A percentile compares a stretch with the other conserved stretches of the same genome.
Evolutionary conservation across 495 filamentous ascomycete species (phyloP).

Genomic region (Pseudotulostoma volvatum): DNA sequence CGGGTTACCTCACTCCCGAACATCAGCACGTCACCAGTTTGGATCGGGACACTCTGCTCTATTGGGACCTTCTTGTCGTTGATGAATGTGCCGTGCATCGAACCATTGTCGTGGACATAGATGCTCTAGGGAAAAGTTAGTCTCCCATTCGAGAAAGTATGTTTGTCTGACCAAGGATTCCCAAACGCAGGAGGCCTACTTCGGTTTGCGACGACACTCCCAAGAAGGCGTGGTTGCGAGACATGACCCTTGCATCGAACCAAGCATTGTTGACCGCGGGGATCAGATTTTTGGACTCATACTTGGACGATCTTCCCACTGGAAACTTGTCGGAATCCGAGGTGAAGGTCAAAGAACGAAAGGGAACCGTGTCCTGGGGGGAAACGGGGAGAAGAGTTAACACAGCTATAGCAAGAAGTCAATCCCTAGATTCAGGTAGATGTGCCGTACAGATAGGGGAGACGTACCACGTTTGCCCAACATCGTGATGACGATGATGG

Average conservation of each 20-base stretch:
- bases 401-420: constrained; percentile 9
- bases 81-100: constrained; percentile 42
- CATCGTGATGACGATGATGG: background rate
- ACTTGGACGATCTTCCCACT: constrained; percentile 48
- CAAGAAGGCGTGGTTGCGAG: constrained; percentile 56
- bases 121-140: constrained; percentile 20
- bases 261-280: constrained; percentile 45
- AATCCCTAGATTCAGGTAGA: too few species aligned
- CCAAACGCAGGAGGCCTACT: constrained; percentile 15
- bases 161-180: background rate
- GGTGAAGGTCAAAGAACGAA: constrained; percentile 18
- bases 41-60: constrained; percentile 20
- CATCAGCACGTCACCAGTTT: constrained; percentile 31
- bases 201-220: constrained; percentile 22
- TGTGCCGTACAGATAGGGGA: background rate
- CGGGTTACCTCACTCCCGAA: constrained; percentile 40
- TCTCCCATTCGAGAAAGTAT: too few species aligned
- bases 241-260: constrained; percentile 73
- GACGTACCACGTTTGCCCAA: constrained; percentile 2
- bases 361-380: constrained; percentile 10
- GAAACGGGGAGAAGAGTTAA: constrained; percentile 13
- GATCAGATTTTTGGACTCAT: constrained; percentile 33
- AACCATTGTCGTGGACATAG: constrained; percentile 33
- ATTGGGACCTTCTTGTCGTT: constrained; percentile 24
- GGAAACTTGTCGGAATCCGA: constrained; percentile 11